Conservation (phyloP, 805 yeast species). For the Kuraishia molischiana region DNA sequence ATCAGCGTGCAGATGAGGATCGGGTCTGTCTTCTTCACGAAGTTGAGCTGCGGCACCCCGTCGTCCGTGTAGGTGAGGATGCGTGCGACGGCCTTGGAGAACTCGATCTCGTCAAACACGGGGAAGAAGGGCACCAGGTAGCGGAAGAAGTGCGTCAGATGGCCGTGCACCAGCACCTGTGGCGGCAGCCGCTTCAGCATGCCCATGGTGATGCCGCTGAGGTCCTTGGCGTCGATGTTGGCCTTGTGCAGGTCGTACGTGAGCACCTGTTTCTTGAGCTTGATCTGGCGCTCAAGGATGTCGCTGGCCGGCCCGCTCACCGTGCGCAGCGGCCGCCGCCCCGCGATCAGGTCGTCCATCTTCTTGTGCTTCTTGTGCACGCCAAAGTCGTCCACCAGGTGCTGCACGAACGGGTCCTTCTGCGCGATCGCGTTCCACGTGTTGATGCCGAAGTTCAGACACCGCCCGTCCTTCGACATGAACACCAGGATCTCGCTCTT, state of each 20-base stretch:
- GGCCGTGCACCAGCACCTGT: constrained; percentile 23
- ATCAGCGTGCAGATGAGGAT: constrained; percentile 16
- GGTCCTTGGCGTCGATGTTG: constrained; percentile 5
- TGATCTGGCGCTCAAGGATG: constrained; percentile 2
- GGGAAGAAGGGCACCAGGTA: constrained; percentile 37
- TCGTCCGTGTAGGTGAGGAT: constrained; percentile 16
- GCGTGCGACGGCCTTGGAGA: constrained; percentile 20
- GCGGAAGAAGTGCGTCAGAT: constrained; percentile 27
- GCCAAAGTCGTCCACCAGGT: constrained; percentile 2
- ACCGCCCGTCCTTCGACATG: neutral
- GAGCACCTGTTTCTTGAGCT: constrained; percentile 3
- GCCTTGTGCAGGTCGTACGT: neutral
- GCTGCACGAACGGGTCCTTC: constrained; percentile 1
- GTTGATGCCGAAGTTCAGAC: constrained; percentile 1
- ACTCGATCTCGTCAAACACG: constrained; percentile 29
- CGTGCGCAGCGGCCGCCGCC: neutral
- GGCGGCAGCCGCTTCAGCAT: constrained; percentile 13
- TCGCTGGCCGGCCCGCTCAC: neutral
- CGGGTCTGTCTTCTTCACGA: constrained; percentile 10
- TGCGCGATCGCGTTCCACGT: constrained; percentile 1
- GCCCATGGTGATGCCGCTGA: constrained; percentile 1
- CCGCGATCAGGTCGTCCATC: constrained; percentile 1
- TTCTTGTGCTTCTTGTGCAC: constrained; percentile 7
- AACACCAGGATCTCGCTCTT: neutral
- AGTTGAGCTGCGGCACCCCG: constrained; percentile 4